Percentiles rank a stretch among this genome's conserved stretches.
Conservation (phyloP, 345 rosid genomes). For the Eucalyptus rudis region DNA sequence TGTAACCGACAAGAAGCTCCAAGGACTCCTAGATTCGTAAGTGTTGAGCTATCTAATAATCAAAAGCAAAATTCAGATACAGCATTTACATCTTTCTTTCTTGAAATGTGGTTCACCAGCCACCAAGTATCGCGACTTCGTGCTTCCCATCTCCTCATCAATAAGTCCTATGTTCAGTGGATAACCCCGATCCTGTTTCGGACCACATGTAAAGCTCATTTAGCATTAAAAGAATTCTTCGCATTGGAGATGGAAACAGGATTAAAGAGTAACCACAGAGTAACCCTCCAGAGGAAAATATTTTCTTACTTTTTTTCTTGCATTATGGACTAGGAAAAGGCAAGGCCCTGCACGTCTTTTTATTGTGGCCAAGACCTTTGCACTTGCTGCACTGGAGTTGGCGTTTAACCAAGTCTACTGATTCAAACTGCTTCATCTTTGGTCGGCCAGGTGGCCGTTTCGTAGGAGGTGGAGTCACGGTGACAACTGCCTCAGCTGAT, state of each 20-base stretch:
- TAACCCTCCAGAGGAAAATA: not conserved
- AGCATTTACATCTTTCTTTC: not conserved
- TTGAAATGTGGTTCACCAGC: not conserved
- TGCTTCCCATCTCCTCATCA: not conserved
- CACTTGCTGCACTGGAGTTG: slow-evolving; percentile 96
- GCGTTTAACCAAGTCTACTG: slow-evolving; percentile 53
- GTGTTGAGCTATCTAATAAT: not conserved
- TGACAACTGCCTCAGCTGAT: slow-evolving; percentile 16
- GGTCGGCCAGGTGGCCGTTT: slow-evolving; percentile 79
- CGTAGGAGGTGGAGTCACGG: slow-evolving; percentile 85
- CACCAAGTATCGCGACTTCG: not conserved
- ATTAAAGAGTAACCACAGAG: not conserved
- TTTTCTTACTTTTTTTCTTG: not conserved
- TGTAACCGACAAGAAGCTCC: not conserved
- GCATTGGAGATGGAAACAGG: not conserved
- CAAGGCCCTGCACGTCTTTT: slow-evolving; percentile 69
- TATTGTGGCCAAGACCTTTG: slow-evolving; percentile 95
- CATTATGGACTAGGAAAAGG: slow-evolving; percentile 8
- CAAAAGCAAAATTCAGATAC: not conserved
- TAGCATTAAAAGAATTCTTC: not conserved
- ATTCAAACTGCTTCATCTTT: slow-evolving; percentile 54
- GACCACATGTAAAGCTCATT: not conserved
- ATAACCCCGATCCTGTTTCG: not conserved
- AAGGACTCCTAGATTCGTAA: not conserved
- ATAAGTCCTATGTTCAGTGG: not conserved